Evolutionary conservation across 2,329 filamentous ascomycete genomes (phyloP), one percentile per base, ranked within the genome.

Genomic region (Sordariomycetes sp.): DNA sequence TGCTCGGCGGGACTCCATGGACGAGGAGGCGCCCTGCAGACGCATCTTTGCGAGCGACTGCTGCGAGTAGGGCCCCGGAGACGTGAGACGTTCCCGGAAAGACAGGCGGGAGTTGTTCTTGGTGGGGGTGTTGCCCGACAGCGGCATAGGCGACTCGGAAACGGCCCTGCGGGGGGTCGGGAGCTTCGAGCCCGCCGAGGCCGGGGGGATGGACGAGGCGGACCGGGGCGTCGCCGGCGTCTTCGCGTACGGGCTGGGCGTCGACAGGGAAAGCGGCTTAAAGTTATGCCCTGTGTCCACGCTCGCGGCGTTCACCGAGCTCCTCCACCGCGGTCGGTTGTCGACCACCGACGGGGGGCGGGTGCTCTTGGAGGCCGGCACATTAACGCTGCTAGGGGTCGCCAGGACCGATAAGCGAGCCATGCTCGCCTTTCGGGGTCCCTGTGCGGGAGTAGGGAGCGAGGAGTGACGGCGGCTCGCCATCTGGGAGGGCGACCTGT

Each of bases 281-380:
- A 83, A 86, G 66, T 82, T 81, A 67, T 87, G 84, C 28, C 84
- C 83, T n/a, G 81, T 79, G 35, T 85, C 77, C n/a, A 83, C 73
- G 60, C 83, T 78, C 7, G 72, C 72, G 4, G 80, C 78, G 63
- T 86, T 89, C 6, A 83, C 81, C 34, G 84, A 87, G 12, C 65
- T 66, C 65, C 85, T 92, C 89, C 89, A 94, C 59, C 83, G 79
- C 3, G 89, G 89, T 55, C 86, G 82, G 58, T 79, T 75, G 58
- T 78, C 67, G 36, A 76, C 62, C 12, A 74, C 74, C 1, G 75
- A 72, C 45, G 72, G 65, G 58, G 78, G 72, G 55, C 77, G 73
- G 57, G 76, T 67, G 54, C 72, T 64, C 57, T 64, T 68, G 53
- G 64, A 69, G 62, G 69, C 72, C 63, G 59, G 67, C 63, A 61